Evolutionary conservation across 169 alveolate genomes (phyloP).

Genomic region (Plasmodium inui): DNA sequence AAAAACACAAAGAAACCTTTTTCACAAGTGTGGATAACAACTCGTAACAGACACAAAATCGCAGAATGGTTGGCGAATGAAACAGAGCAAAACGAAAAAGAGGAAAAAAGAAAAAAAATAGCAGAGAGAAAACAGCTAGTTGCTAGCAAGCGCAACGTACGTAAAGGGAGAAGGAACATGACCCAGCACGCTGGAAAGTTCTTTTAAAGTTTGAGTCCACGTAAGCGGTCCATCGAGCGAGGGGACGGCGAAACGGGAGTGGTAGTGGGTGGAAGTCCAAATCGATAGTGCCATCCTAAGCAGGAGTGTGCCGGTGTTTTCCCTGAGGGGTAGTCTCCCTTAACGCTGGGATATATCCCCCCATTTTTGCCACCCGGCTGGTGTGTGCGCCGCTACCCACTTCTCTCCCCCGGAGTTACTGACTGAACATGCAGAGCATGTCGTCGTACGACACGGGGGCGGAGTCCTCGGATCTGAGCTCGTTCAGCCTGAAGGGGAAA

Average conservation of each 20-base stretch:
- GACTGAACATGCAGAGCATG: slow-evolving; percentile 1
- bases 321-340: neutral
- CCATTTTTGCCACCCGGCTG: neutral
- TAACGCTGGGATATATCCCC: neutral
- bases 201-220: neutral
- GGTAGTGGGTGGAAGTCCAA: neutral
- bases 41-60: neutral
- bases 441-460: slow-evolving; percentile 1
- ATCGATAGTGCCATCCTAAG: neutral
- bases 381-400: neutral
- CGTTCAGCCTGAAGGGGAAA: slow-evolving; percentile 3
- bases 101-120: neutral
- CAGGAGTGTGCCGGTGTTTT: neutral
- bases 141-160: neutral
- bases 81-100: neutral
- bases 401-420: neutral
- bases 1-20: neutral
- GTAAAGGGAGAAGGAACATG: neutral
- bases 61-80: neutral
- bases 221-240: neutral
- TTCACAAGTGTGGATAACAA: neutral
- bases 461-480: slow-evolving; percentile 1
- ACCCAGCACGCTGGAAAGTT: neutral
- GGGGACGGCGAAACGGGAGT: neutral
- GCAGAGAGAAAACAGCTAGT: neutral